phyloP scores from a whole-genome alignment of 2,329 filamentous ascomycete genomes.

The Macrophomina phaseolina region DNA sequence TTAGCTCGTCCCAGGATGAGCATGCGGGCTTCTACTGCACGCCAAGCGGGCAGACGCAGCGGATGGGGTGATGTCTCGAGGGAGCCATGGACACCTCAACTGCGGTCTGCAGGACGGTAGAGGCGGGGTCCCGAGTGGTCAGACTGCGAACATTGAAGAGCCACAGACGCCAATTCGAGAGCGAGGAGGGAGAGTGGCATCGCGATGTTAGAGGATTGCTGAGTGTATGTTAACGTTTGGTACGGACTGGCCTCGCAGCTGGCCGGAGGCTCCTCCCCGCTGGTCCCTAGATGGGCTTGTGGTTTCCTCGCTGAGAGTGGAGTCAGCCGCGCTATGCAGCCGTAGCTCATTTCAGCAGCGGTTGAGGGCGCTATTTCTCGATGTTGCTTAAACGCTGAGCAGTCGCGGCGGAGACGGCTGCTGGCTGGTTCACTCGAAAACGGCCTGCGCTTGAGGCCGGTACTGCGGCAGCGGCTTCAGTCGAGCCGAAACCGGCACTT shows the following conservation, averaged over 20 bases:
- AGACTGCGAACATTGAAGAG: not conserved
- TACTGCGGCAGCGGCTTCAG: not conserved
- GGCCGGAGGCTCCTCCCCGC: not conserved
- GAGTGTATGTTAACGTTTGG: not conserved
- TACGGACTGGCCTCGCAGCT: not conserved
- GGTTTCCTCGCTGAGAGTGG: not conserved
- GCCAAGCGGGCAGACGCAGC: slow-evolving; percentile 6
- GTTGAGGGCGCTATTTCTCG: not conserved
- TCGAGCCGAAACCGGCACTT: not conserved
- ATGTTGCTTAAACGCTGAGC: not conserved
- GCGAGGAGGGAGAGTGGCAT: not conserved
- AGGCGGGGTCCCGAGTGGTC: not conserved
- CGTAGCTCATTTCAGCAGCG: not conserved
- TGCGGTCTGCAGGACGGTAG: not conserved
- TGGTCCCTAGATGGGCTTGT: not conserved
- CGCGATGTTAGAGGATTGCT: not conserved
- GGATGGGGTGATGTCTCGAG: not conserved
- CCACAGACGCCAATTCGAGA: not conserved
- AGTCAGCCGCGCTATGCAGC: not conserved
- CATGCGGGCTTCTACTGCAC: slow-evolving; percentile 18
- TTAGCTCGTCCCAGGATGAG: slow-evolving; percentile 1
- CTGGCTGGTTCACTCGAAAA: not conserved
- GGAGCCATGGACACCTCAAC: not conserved
- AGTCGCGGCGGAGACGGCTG: not conserved
- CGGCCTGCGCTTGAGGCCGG: not conserved